Conservation (phyloP, 345 rosid species). For the Moricandia arvensis region DNA sequence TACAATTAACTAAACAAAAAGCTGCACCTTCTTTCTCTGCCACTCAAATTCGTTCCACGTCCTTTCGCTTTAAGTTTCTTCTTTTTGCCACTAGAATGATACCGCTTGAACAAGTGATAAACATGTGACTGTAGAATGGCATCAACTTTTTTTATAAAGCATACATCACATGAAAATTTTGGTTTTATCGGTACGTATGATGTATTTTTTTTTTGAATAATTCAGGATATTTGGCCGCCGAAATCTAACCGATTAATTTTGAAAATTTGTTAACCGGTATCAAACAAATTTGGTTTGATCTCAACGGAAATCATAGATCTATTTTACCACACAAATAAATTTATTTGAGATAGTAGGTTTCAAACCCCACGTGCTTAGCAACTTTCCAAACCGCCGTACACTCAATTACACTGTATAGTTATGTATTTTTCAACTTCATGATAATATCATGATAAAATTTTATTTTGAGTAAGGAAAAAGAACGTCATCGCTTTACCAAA, state of each 20-base stretch:
- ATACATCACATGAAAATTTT: background rate
- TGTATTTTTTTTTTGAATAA: background rate
- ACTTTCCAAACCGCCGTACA: too few species aligned
- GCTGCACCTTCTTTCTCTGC: slow-evolving; percentile 39
- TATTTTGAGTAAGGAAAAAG: background rate
- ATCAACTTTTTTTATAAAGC: background rate
- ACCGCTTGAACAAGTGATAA: slow-evolving; percentile 20
- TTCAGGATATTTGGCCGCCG: too few species aligned
- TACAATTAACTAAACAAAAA: background rate
- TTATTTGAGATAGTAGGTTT: too few species aligned
- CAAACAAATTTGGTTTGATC: too few species aligned
- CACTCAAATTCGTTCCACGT: slow-evolving; percentile 29
- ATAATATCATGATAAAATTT: background rate
- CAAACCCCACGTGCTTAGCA: too few species aligned
- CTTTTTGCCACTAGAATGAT: background rate
- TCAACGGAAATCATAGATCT: too few species aligned
- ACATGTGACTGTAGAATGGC: slow-evolving; percentile 29
- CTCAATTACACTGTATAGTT: too few species aligned
- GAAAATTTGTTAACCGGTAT: too few species aligned
- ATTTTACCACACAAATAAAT: too few species aligned
- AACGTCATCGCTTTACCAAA: background rate
- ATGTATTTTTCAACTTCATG: background rate
- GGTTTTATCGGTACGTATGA: background rate
- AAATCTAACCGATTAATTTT: too few species aligned
- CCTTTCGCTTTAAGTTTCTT: background rate